Evolutionary conservation across 2,329 filamentous ascomycete genomes (phyloP).

Genomic region (Claviceps spartinae): DNA sequence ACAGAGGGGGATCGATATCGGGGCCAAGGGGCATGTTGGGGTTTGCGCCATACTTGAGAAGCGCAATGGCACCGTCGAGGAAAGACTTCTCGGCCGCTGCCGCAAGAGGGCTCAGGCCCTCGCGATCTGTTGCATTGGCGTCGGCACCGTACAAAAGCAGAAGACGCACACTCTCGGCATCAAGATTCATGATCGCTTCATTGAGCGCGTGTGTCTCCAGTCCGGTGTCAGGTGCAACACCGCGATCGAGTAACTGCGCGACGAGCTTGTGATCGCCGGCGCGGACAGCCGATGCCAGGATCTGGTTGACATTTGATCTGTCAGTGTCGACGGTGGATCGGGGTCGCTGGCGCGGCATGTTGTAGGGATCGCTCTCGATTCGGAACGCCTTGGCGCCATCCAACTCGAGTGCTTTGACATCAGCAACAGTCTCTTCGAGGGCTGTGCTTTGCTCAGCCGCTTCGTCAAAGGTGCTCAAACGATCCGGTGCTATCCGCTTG

Average conservation of each 20-base stretch:
- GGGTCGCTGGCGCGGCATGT: slow-evolving; percentile 39
- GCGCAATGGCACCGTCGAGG: slow-evolving; percentile 40
- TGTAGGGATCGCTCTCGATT: slow-evolving; percentile 34
- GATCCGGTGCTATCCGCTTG: slow-evolving; percentile 12
- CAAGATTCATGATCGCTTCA: slow-evolving; percentile 36
- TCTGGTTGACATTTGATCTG: slow-evolving; percentile 29
- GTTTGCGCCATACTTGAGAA: slow-evolving; percentile 52
- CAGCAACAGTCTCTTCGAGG: slow-evolving; percentile 17
- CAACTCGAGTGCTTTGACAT: slow-evolving; percentile 25
- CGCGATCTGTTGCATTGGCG: slow-evolving; percentile 35
- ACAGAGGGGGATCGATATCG: slow-evolving; percentile 41
- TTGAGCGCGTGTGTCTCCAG: slow-evolving; percentile 34
- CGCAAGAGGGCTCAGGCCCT: slow-evolving; percentile 37
- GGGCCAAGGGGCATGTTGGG: slow-evolving; percentile 37
- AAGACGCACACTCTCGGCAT: slow-evolving; percentile 39
- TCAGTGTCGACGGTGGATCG: slow-evolving; percentile 30
- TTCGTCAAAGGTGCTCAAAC: slow-evolving; percentile 19
- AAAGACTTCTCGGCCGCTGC: slow-evolving; percentile 38
- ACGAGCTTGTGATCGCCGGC: slow-evolving; percentile 41
- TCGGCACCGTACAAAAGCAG: slow-evolving; percentile 44
- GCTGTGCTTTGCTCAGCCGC: slow-evolving; percentile 4
- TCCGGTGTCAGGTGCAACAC: slow-evolving; percentile 36
- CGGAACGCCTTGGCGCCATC: slow-evolving; percentile 29
- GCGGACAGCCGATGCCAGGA: slow-evolving; percentile 41
- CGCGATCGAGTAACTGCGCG: slow-evolving; percentile 44